Evolutionary conservation across 2,329 filamentous ascomycete genomes (phyloP), one percentile per base, ranked within the genome.

Genomic region (Alternaria panax): DNA sequence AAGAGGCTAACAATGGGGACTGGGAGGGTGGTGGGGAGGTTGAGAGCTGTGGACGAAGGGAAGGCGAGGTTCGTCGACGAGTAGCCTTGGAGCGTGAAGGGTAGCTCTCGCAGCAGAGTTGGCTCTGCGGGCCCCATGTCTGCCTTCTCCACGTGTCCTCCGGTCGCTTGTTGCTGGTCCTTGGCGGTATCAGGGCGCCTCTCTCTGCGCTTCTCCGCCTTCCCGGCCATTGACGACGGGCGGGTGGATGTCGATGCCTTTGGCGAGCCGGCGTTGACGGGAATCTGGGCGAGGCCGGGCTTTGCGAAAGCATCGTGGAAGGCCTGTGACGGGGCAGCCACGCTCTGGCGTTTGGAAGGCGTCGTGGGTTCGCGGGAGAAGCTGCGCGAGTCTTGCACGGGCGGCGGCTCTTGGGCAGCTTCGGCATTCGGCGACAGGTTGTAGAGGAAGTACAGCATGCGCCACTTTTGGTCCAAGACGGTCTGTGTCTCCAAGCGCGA

Each of bases 381-480:
- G 34, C 55, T 60, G 24, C 59, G 70, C 18, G 53, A 43, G 9
- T 71, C 63, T 8, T 59, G 65, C 1, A 60, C 46, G 1, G 53
- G 51, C 3, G 45, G 42, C n/a, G 50, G 57, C 7, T 70, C 67
- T 1, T 36, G 43, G 0, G 59, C 52, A 0, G 64, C 43, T 34
- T 54, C 54, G 5, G 69, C 62, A 8, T 73, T 87, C 72, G 93
- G 91, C 62, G 92, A 88, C 47, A 97, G 86, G 70, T 92, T 89
- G 76, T 95, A 91, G 41, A 99, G 86, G 41, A 99, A 88, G 76
- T 96, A 96, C 20, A 99, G 84, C 66, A 99, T 97, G 3, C 91
- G 92, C 93, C 93, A 98, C 85, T 99, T 99, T 78, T 97, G 91
- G 71, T 92, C 91, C 43, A 99, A 85, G 6, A 98, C 93, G 0